phyloP scores from a whole-genome alignment of 805 yeast species.

The Candida piceae region DNA sequence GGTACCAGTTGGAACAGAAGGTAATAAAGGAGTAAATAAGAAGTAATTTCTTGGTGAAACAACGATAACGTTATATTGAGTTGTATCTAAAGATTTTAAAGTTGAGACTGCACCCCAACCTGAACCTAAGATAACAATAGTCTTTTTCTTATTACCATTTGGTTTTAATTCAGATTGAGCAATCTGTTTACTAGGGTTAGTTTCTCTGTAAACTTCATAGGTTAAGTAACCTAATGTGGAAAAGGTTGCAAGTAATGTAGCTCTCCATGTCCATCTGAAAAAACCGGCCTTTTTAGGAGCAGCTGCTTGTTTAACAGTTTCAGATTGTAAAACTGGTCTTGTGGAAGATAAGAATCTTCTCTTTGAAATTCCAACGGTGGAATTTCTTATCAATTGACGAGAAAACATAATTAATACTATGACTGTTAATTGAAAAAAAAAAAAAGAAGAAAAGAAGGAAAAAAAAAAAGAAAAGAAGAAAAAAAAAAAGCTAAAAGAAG shows the following conservation, averaged over 20 bases:
- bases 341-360: conserved; percentile 4
- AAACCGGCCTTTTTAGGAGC: conserved; percentile 21
- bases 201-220: conserved; percentile 59
- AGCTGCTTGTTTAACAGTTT: not conserved
- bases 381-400: conserved; percentile 2
- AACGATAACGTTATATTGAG: conserved; percentile 81
- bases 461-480: too few species aligned
- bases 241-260: conserved; percentile 44
- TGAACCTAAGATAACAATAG: conserved; percentile 76
- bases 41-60: conserved; percentile 95
- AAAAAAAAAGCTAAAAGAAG: too few species aligned
- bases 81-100: conserved; percentile 78
- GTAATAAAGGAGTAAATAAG: conserved; percentile 91
- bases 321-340: not conserved
- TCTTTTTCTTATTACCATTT: conserved; percentile 58
- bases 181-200: conserved; percentile 53
- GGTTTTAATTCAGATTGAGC: conserved; percentile 47
- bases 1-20: conserved; percentile 93
- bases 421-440: not conserved
- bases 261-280: conserved; percentile 40
- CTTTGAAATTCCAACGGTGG: not conserved
- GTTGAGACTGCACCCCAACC: conserved; percentile 95
- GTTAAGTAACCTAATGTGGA: conserved; percentile 54
- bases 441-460: not conserved
- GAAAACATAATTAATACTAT: conserved; percentile 1